These are phyloP conservation scores for Physcomitrellopsis africana DNA, from an alignment of 225 moss, liverwort and hornwort species.

Conservation along the genomic window DNA sequence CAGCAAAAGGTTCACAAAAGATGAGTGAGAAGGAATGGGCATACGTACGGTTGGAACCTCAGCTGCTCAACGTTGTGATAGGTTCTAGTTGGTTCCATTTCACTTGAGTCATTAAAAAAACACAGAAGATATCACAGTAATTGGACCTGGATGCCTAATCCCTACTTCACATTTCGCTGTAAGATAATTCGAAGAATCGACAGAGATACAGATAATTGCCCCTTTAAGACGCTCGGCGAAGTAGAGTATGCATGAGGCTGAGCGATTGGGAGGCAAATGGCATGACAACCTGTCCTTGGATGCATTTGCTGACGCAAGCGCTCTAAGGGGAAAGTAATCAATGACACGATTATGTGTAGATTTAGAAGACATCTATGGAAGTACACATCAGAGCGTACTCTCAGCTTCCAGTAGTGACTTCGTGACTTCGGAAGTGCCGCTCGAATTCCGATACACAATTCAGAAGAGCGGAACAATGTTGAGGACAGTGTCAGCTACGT, in stretches of 20 bases:
- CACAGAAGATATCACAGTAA: too few species aligned
- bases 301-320: background rate
- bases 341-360: background rate
- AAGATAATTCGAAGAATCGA: too few species aligned
- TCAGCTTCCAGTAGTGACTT: background rate
- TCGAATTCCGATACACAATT: background rate
- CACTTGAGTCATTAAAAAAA: too few species aligned
- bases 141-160: too few species aligned
- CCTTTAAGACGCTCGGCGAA: too few species aligned
- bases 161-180: too few species aligned
- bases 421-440: conserved; percentile 9
- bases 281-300: background rate
- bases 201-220: too few species aligned
- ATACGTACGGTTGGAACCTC: background rate
- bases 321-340: background rate
- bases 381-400: background rate
- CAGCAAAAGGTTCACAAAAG: background rate
- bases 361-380: background rate
- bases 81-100: too few species aligned
- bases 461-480: background rate
- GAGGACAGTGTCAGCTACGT: conserved; percentile 1
- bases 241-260: too few species aligned
- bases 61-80: background rate
- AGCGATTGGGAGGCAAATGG: background rate
- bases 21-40: background rate